A percentile compares a stretch with the other conserved stretches of the same genome.
Evolutionary conservation across 2,329 filamentous ascomycete genomes (phyloP).

Genomic region (Calonectria pseudoreteaudii): DNA sequence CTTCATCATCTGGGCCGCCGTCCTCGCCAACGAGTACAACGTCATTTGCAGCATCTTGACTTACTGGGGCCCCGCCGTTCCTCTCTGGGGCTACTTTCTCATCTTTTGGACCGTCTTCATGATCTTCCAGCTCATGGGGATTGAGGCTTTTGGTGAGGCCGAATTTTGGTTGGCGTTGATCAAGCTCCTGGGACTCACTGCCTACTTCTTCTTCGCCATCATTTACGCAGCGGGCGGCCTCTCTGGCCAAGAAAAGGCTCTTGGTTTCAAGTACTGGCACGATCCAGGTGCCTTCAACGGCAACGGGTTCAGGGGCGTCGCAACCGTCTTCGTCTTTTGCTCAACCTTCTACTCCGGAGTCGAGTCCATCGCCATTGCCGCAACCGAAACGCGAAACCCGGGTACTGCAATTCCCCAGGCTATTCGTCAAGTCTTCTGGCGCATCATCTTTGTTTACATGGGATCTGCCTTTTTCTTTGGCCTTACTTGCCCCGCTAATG

Average conservation of each 20-base stretch:
- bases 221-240: conserved; percentile 78
- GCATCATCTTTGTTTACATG: conserved; percentile 74
- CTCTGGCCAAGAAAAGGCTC: conserved; percentile 64
- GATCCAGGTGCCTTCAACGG: conserved; percentile 76
- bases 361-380: conserved; percentile 71
- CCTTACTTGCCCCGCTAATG: conserved; percentile 78
- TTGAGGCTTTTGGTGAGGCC: conserved; percentile 81
- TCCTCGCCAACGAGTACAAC: conserved; percentile 79
- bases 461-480: conserved; percentile 81
- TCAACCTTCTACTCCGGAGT: conserved; percentile 79
- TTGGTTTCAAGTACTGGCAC: conserved; percentile 80
- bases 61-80: conserved; percentile 73
- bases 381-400: conserved; percentile 71
- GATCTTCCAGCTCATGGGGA: conserved; percentile 76
- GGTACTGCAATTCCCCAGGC: conserved; percentile 66
- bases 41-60: conserved; percentile 74
- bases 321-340: conserved; percentile 76
- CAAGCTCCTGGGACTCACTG: conserved; percentile 76
- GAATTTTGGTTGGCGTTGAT: conserved; percentile 84
- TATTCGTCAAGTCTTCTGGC: conserved; percentile 71
- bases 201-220: conserved; percentile 80
- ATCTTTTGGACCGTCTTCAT: conserved; percentile 82
- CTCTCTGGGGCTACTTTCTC: conserved; percentile 75
- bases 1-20: conserved; percentile 74
- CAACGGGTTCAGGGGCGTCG: conserved; percentile 74